phyloP scores from a whole-genome alignment of 208 protist species.

The Leishmania mexicana region DNA sequence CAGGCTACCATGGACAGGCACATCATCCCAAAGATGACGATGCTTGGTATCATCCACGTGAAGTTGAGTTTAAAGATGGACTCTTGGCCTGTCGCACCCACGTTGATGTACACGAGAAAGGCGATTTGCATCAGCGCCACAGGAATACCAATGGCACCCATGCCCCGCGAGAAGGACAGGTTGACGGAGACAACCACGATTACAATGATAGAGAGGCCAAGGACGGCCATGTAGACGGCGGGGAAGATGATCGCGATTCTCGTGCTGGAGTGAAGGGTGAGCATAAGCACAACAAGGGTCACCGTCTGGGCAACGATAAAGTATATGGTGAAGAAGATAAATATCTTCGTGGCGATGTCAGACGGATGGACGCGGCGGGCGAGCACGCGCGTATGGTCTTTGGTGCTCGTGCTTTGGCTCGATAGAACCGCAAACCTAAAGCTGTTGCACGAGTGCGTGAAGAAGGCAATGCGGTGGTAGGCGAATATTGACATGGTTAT shows the following conservation, averaged over 20 bases:
- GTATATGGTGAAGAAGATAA: conserved; percentile 31
- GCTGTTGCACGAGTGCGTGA: conserved; percentile 70
- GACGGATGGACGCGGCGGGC: conserved; percentile 14
- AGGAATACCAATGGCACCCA: conserved; percentile 40
- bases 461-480: conserved; percentile 51
- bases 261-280: conserved; percentile 40
- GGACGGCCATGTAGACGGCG: conserved; percentile 39
- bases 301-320: conserved; percentile 26
- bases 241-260: conserved; percentile 29
- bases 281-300: conserved; percentile 41
- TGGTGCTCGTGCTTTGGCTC: conserved; percentile 16
- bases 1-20: conserved; percentile 48
- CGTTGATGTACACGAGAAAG: conserved; percentile 31
- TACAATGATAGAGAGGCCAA: conserved; percentile 29
- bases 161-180: conserved; percentile 29
- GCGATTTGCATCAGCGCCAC: conserved; percentile 44
- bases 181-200: conserved; percentile 39
- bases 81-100: background rate
- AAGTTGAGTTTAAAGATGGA: conserved; percentile 37
- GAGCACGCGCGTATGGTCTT: conserved; percentile 11
- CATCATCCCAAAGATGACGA: conserved; percentile 47
- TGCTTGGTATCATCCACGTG: conserved; percentile 36
- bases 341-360: conserved; percentile 24
- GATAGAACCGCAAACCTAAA: conserved; percentile 70
- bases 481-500: conserved; percentile 66